A percentile compares a stretch with the other conserved stretches of the same genome.
These are phyloP conservation scores for Clarireedia paspali DNA, from an alignment of 2,329 filamentous ascomycete species.

Conservation along the genomic window DNA sequence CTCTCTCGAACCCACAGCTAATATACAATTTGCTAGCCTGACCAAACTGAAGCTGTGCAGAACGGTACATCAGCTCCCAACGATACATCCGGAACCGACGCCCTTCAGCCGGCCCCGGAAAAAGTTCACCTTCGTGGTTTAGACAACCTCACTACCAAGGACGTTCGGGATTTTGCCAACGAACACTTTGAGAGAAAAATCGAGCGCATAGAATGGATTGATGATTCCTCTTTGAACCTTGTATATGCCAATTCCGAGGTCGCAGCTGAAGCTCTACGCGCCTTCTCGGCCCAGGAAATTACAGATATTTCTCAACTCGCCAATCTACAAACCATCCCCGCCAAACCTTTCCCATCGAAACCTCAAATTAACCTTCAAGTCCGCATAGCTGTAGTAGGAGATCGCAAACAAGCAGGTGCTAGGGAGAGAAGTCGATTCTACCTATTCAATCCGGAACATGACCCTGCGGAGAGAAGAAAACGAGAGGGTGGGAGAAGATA, in stretches of 20 bases:
- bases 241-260: constrained; percentile 55
- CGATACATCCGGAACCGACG: constrained; percentile 19
- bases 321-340: constrained; percentile 56
- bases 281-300: constrained; percentile 42
- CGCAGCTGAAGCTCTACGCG: constrained; percentile 47
- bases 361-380: constrained; percentile 64
- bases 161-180: constrained; percentile 68
- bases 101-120: constrained; percentile 18
- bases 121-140: constrained; percentile 68
- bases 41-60: constrained; percentile 12
- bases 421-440: constrained; percentile 84
- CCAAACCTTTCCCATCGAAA: constrained; percentile 60
- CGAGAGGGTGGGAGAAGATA: constrained; percentile 51
- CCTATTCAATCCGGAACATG: constrained; percentile 81
- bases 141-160: constrained; percentile 69
- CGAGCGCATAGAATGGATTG: constrained; percentile 81
- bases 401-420: constrained; percentile 75
- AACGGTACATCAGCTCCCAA: constrained; percentile 22
- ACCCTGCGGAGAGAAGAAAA: constrained; percentile 66
- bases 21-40: constrained; percentile 10
- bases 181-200: constrained; percentile 56
- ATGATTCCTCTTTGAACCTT: constrained; percentile 85
- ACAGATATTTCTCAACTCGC: constrained; percentile 47
- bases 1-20: background rate
- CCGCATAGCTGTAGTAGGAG: constrained; percentile 64